These are phyloP conservation scores for Parafenestella ontariensis DNA, from an alignment of 2,329 filamentous ascomycete species.

Conservation along the genomic window DNA sequence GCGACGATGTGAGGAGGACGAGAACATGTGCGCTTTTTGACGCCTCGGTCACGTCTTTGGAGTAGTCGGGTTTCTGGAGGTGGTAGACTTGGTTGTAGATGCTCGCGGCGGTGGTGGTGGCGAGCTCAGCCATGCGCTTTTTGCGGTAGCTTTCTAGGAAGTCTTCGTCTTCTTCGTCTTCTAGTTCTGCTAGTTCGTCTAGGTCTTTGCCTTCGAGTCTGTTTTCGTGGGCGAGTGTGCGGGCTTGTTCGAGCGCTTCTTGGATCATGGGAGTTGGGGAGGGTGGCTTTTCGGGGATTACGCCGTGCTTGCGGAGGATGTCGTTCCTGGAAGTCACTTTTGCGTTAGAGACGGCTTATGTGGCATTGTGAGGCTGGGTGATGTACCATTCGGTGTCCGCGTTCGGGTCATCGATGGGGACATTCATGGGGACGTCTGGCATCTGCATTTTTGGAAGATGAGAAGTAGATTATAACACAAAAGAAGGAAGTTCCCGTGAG, in stretches of 20 bases:
- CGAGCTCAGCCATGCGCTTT: constrained; percentile 85
- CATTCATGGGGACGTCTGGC: constrained; percentile 68
- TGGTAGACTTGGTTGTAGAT: constrained; percentile 92
- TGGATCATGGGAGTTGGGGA: constrained; percentile 96
- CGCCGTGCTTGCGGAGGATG: constrained; percentile 92
- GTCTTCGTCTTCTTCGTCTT: constrained; percentile 93
- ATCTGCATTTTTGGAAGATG: constrained; percentile 41
- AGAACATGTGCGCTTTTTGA: constrained; percentile 73
- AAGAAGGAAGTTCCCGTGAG: not conserved
- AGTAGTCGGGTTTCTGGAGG: constrained; percentile 92
- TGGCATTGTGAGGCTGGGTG: not conserved
- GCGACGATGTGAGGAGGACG: constrained; percentile 81
- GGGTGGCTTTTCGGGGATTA: constrained; percentile 97
- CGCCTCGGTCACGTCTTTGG: constrained; percentile 88
- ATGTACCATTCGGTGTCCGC: constrained; percentile 94
- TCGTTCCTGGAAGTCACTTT: constrained; percentile 75
- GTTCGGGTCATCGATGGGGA: constrained; percentile 93
- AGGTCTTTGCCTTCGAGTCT: constrained; percentile 92
- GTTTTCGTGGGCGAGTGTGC: constrained; percentile 86
- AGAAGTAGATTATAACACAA: not conserved
- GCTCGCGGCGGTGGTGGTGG: constrained; percentile 74
- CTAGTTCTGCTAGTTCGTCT: constrained; percentile 89
- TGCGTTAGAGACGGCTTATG: not conserved
- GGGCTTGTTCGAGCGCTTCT: constrained; percentile 86
- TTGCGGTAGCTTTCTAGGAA: constrained; percentile 87